Evolutionary conservation across 1,284 basidiomycete species (phyloP).

Genomic region (Puccinia polysora): DNA sequence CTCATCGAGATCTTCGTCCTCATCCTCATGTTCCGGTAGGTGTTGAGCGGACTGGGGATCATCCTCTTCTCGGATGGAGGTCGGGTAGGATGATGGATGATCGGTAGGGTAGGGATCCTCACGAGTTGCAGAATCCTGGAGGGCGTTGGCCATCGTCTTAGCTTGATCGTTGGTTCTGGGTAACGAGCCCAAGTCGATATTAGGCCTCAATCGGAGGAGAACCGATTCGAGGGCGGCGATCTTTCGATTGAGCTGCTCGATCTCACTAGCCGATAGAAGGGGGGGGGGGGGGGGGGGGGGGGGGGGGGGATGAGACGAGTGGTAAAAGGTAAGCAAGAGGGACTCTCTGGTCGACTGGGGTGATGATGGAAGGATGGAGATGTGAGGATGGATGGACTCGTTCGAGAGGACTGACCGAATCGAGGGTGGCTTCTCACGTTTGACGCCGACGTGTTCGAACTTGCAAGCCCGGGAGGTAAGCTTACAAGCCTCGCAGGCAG

Average conservation of each 20-base stretch:
- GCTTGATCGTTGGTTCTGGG: conserved; percentile 34
- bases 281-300: too few species aligned
- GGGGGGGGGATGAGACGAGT: too few species aligned
- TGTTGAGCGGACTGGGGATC: background rate
- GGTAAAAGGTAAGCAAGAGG: too few species aligned
- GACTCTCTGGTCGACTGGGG: too few species aligned
- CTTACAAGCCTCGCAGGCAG: conserved; percentile 29
- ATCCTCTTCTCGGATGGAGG: background rate
- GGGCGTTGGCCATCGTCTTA: conserved; percentile 18
- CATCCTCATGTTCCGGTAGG: conserved; percentile 14
- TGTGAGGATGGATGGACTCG: background rate
- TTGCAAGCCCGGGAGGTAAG: conserved; percentile 23
- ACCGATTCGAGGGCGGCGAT: conserved; percentile 27
- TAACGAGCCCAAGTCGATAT: conserved; percentile 19
- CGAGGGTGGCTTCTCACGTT: conserved; percentile 30
- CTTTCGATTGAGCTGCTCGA: conserved; percentile 14
- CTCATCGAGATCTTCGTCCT: background rate
- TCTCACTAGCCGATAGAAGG: conserved; percentile 14
- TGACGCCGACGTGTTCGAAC: conserved; percentile 33
- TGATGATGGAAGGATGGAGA: background rate
- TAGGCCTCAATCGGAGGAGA: conserved; percentile 6
- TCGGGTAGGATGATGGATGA: background rate
- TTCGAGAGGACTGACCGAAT: conserved; percentile 7
- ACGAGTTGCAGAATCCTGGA: background rate
- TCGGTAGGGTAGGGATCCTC: background rate